Base-by-base conservation (phyloP, 179 eudicot species). In the Patellifolia procumbens region DNA sequence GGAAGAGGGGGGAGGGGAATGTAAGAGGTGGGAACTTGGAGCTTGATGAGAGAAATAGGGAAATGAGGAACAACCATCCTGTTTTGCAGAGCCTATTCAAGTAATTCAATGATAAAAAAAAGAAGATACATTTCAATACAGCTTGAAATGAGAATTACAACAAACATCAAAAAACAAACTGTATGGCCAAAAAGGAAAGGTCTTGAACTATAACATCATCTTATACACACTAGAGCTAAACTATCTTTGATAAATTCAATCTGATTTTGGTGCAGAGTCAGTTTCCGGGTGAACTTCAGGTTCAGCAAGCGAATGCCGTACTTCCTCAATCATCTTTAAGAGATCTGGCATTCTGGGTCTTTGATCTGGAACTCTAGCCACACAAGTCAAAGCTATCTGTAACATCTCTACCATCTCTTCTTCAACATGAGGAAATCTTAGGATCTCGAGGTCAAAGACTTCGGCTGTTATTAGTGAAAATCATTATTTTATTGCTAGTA, bases 401-500 rank as follows among this genome's bases (percentile, higher is more conserved):
- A 92, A 73, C 92, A 92, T 76, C 86, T 90, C 94, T 59, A 92
- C 92, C 90, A 92, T 82, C 75, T 92, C 97, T 74, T 92, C 97
- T 80, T 92, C 97, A 17, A 89, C 88, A 19, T 89, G 85, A 13
- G 91, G 86, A 74, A 79, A 83, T 88, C 87, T 90, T 82, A 92
- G 60, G 32, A 92, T 83, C 72, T 92, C 97, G 5, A 92, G 73
- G 52, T 92, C 97, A 52, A 92, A 92, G 58, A 92, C 97, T 74
- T 92, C 97, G 0, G 90, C 92, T 0, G 92, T 91, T n/a, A n/a
- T n/a, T n/a, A n/a, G n/a, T n/a, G n/a, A n/a, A n/a, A n/a, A n/a
- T n/a, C n/a, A n/a, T n/a, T n/a, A n/a, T n/a, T n/a, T n/a, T n/a
- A n/a, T n/a, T n/a, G n/a, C n/a, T n/a, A n/a, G n/a, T n/a, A n/a